Percentiles rank a stretch among this genome's conserved stretches.
phyloP scores from a whole-genome alignment of 306 rosid species.

The Pterocarpus santalinus region DNA sequence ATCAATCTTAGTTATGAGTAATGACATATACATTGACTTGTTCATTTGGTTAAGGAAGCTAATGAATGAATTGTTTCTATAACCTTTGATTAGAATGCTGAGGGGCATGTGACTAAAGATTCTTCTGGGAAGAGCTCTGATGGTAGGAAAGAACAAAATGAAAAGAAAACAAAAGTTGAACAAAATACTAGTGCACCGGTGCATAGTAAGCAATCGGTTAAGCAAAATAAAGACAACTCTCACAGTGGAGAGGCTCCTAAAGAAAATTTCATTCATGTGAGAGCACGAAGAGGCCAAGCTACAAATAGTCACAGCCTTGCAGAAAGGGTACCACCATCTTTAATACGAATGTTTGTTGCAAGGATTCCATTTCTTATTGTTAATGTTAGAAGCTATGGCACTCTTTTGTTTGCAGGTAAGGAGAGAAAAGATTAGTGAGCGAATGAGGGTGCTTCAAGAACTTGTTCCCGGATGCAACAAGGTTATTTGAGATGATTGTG shows the following conservation, averaged over 20 bases:
- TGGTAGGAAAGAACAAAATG: slow-evolving; percentile 61
- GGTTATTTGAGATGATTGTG: slow-evolving; percentile 50
- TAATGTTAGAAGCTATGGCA: background rate
- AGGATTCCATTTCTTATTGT: background rate
- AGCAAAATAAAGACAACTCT: slow-evolving; percentile 65
- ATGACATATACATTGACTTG: slow-evolving; percentile 27
- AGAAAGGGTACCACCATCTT: slow-evolving; percentile 69
- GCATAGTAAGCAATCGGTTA: slow-evolving; percentile 59
- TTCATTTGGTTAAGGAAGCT: slow-evolving; percentile 13
- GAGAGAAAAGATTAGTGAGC: slow-evolving; percentile 88
- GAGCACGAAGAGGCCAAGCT: slow-evolving; percentile 93
- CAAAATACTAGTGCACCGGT: slow-evolving; percentile 52
- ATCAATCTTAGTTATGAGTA: background rate
- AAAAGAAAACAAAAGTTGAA: slow-evolving; percentile 58
- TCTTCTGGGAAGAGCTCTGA: slow-evolving; percentile 58
- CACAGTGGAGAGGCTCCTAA: slow-evolving; percentile 69
- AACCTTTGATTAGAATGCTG: slow-evolving; percentile 58
- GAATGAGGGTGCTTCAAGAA: slow-evolving; percentile 90
- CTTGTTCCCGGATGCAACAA: slow-evolving; percentile 90
- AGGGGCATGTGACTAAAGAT: slow-evolving; percentile 62
- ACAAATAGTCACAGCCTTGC: slow-evolving; percentile 97
- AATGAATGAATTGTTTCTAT: slow-evolving; percentile 28
- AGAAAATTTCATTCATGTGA: slow-evolving; percentile 78
- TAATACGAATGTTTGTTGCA: slow-evolving; percentile 2
- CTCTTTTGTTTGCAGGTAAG: slow-evolving; percentile 65